Percentiles rank a stretch among this genome's conserved stretches.
These are phyloP conservation scores for Suhomyces chickasaworum DNA, from an alignment of 1,139 yeast species.

Conservation along the genomic window DNA sequence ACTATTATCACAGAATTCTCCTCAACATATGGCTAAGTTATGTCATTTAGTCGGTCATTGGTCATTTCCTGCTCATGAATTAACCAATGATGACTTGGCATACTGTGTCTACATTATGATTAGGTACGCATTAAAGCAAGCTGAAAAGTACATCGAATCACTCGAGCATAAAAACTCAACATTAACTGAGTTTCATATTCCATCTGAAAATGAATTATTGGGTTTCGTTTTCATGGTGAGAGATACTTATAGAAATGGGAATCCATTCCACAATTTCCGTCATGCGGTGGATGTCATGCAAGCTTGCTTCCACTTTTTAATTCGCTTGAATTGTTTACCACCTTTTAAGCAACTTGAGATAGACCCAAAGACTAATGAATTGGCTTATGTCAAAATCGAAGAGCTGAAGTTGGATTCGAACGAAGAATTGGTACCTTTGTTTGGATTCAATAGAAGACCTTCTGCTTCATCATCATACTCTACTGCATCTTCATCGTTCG, in stretches of 20 bases:
- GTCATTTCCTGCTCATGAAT: conserved; percentile 71
- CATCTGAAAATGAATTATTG: conserved; percentile 49
- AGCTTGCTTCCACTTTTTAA: conserved; percentile 72
- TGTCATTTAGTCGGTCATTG: conserved; percentile 46
- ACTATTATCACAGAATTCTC: conserved; percentile 30
- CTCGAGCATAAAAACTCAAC: conserved; percentile 1
- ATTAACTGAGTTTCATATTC: conserved; percentile 21
- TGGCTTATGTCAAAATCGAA: conserved; percentile 15
- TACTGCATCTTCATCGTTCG: conserved; percentile 31
- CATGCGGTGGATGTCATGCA: conserved; percentile 96
- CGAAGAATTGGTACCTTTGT: conserved; percentile 13
- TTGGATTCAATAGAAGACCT: conserved; percentile 8
- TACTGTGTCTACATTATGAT: conserved; percentile 62
- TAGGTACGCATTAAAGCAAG: conserved; percentile 44
- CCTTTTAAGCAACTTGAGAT: conserved; percentile 37
- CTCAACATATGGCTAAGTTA: conserved; percentile 27
- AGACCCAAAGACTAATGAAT: conserved; percentile 34
- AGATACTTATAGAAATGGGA: conserved; percentile 77
- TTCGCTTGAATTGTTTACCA: conserved; percentile 51
- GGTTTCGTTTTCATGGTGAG: conserved; percentile 66
- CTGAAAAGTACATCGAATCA: conserved; percentile 22
- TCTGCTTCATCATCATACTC: conserved; percentile 10
- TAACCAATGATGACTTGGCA: conserved; percentile 67
- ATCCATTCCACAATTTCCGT: conserved; percentile 91
- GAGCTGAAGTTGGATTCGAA: conserved; percentile 9